Base-by-base conservation (phyloP, 139 green algal genomes). In the Auxenochlorella pyrenoidosa region DNA sequence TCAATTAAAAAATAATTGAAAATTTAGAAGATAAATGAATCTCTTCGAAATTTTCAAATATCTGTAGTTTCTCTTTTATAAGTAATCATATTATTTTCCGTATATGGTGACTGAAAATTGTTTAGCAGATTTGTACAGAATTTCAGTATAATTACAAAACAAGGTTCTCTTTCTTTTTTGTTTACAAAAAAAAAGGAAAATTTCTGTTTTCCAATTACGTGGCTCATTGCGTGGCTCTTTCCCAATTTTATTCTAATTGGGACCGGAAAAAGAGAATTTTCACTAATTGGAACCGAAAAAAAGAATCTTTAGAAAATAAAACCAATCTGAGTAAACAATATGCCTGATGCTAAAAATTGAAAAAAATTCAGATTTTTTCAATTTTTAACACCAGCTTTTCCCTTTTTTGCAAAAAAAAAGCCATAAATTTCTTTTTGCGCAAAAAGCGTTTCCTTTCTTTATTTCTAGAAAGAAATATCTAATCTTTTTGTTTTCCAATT, bases 241-340 rank as follows among this genome's bases (percentile, higher is more conserved):
- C n/a, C n/a, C n/a, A n/a, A n/a, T n/a, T n/a, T n/a, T n/a, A n/a
- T n/a, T n/a, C n/a, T n/a, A n/a, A n/a, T n/a, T n/a, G n/a, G n/a
- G n/a, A n/a, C n/a, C n/a, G n/a, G n/a, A n/a, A n/a, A n/a, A n/a
- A 59, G 12, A 47, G 70, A 72, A 89, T 82, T 88, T 88, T 65
- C 38, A n/a, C 59, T 79, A 76, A 77, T 88, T 88, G 16, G 75
- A 36, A 76, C 71, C 83, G n/a, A 59, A 51, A 44, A 54, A 13
- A 75, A 63, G 58, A 75, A 54, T 40, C 18, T 36, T 75, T 38
- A 58, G 58, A 60, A 63, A 75, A 65, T 60, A 59, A 59, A 85
- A 41, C 32, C 51, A 75, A 73, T n/a, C 22, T 73, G 41, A 63
- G 4, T n/a, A 75, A 75, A 51, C 36, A 76, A 86, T 58, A 59